Base-by-base conservation (phyloP, 768 basidiomycete genomes). In the Paxillus ammoniavirescens region DNA sequence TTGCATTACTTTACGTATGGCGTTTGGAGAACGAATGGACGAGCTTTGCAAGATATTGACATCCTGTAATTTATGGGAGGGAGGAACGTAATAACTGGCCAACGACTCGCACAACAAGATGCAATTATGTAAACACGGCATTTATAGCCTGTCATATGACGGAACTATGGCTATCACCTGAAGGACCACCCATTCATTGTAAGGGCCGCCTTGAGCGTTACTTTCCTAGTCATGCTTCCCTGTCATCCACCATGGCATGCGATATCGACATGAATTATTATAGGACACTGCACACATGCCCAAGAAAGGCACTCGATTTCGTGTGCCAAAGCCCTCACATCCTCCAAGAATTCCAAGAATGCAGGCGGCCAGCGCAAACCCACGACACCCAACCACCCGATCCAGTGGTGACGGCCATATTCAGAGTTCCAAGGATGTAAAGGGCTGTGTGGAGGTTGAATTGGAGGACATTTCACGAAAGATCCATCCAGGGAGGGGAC, bases 321-420 rank as follows among this genome's bases (percentile, higher is more conserved):
- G 2, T 31, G 26, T 17, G 17, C 41, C 12, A 42, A 21, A 31
- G 7, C 5, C 13, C 14, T 43, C 8, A 21, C 7, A 15, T 23
- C 44, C 8, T 41, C 41, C 10, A 55, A 41, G 2, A 35, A 65
- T 65, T 41, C 37, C 10, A 55, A 41, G 1, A 37, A 65, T 65
- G 64, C 53, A 66, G 33, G 28, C 50, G 36, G 45, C 40, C 5
- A 12, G 38, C 12, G 31, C 52, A 17, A 56, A 56, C 45, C 33
- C 57, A 31, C 55, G 53, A 41, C 60, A 62, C 26, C 35, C 45
- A 10, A 26, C 43, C 1, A 10, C 38, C 33, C 59, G 44, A 36
- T 35, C 42, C 31, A 38, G 26, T 18, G 53, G 54, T 28, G 37
- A 50, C 21, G 23, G 26, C 26, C 5, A 49, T 10, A 8, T 23